Base-by-base conservation (phyloP, 805 yeast species). In the Kodamaea restingae region DNA sequence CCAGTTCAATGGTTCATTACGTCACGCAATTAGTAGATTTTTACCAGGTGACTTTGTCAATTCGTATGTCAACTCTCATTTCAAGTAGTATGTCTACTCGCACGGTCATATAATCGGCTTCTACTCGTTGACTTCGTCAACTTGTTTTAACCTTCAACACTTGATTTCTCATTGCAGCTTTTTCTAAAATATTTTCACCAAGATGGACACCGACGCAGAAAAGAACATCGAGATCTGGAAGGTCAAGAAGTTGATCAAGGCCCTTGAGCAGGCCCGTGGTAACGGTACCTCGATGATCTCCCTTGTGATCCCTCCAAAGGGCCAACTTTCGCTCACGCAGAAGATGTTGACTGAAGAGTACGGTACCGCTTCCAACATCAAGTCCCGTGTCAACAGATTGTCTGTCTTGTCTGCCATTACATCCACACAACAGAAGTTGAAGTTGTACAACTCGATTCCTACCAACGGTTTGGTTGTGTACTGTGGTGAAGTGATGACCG, bases 271-370 rank as follows among this genome's bases (percentile, higher is more conserved):
- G 55, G 98, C 98, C 39, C 80, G 96, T 65, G 99, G 99, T 65
- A 93, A 91, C 63, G 99, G 99, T 66, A 93, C 99, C 34, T 93
- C 98, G 17, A 93, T 93, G 98, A 93, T 93, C 60, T 88, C 97
- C 18, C 74, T 93, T 61, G 86, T 93, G 54, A 87, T 90, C 49
- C 96, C 98, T 31, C 98, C 98, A 54, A 82, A 79, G 62, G 91
- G 95, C 43, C 99, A 93, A 68, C 84, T 93, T 56, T 75, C 98
- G 9, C 76, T 87, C 55, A 77, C 76, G 42, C 88, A 83, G 59
- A 90, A 86, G 67, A 84, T 87, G 90, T 76, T 93, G 65, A 87
- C 97, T 3, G 98, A 93, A 70, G 98, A 93, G 71, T 90, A 88
- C 67, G 98, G 98, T 65, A 93, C 98, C 11, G 98, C 98, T 2